Evolutionary conservation across 371 early-diverging fungal genomes (phyloP).

Genomic region (Parasitella parasitica): DNA sequence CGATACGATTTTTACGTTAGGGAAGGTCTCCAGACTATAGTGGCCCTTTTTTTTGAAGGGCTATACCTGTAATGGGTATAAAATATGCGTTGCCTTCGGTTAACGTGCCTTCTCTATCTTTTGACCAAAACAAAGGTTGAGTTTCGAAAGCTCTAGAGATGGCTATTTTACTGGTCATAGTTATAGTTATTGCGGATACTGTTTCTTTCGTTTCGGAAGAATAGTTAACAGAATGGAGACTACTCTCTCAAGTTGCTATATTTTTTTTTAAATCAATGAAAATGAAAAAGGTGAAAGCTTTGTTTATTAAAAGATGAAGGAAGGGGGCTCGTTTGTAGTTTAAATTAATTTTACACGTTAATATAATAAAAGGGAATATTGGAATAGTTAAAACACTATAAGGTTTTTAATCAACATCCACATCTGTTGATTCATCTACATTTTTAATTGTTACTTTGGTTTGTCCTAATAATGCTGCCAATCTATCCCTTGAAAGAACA

Average conservation of each 20-base stretch:
- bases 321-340: neutral
- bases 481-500: conserved; percentile 46
- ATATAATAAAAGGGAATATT: neutral
- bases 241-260: conserved; percentile 32
- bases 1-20: conserved; percentile 22
- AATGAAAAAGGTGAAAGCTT: conserved; percentile 22
- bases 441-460: conserved; percentile 22
- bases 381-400: neutral
- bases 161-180: conserved; percentile 27
- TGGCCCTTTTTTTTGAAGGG: conserved; percentile 1
- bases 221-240: conserved; percentile 35
- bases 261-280: conserved; percentile 19
- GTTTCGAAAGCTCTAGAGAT: conserved; percentile 10
- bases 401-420: conserved; percentile 12
- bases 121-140: conserved; percentile 11
- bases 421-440: conserved; percentile 20
- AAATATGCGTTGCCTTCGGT: conserved; percentile 8
- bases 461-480: conserved; percentile 29
- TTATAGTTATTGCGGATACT: conserved; percentile 34
- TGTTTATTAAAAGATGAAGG: neutral
- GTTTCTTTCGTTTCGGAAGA: conserved; percentile 1
- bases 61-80: conserved; percentile 25
- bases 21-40: conserved; percentile 31
- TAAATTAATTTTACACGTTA: neutral
- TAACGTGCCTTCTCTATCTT: conserved; percentile 9